Base-by-base conservation (phyloP, 108 stramenopile species). In the Discostella stelligeroides region DNA sequence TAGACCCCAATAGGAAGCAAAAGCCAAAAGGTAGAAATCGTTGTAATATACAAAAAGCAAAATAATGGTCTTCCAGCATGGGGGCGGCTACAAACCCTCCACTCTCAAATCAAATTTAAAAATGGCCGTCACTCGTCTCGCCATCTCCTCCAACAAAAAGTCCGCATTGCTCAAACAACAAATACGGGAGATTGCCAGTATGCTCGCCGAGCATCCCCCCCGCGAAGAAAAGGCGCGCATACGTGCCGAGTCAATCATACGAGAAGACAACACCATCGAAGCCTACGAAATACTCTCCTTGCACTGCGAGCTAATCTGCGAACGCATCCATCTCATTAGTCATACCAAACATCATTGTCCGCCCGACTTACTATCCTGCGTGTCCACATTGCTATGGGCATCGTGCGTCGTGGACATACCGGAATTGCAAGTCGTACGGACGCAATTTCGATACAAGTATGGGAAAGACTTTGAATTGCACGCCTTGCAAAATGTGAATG, bases 181-280 rank as follows among this genome's bases (percentile, higher is more conserved):
- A 54, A 90, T 92, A 77, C 82, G 92, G 27, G 90, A 95, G 76
- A 85, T 96, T 38, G 90, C 96, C 49, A 76, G 66, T 8, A 47
- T 96, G 28, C 75, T 96, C 12, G 72, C 85, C 18, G 93, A 96
- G 56, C 66, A 80, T 21, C 94, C 94, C 10, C 91, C 94, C 41
- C 86, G 87, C 56, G 96, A 96, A 64, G 96, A 95, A 68, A 95
- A 93, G 72, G 96, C 96, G 10, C 75, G 86, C n/a, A 96, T 96
- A 73, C 82, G 81, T 34, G 92, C 92, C 45, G 93, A 96, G 67
- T 81, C 92, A 4, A 69, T 96, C 11, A 96, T 94, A 68, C 85
- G 91, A 9, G 96, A 95, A 30, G 96, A 96, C 63, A 71, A 85
- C 67, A 83, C 90, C 49, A 79, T 96, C 30, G 92, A 96, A 72